These are phyloP conservation scores for Alternaria arbusti DNA, from an alignment of 2,329 filamentous ascomycete genomes.

Conservation along the genomic window DNA sequence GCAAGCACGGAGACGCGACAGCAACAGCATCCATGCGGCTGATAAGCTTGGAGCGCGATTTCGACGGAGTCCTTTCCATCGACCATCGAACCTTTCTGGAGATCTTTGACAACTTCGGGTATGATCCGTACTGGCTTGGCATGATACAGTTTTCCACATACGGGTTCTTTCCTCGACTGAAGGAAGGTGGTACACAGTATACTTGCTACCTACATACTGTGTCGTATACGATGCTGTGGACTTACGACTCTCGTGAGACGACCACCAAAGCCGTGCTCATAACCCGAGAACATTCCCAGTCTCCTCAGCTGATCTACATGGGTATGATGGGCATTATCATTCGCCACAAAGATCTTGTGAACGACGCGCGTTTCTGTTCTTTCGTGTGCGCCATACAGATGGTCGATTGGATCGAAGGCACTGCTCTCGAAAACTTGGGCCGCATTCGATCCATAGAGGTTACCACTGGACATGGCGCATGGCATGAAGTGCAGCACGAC, in stretches of 20 bases:
- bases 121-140: neutral
- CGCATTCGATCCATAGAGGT: neutral
- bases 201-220: neutral
- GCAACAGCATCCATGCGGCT: neutral
- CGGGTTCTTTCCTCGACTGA: neutral
- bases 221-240: neutral
- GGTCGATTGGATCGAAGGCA: neutral
- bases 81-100: neutral
- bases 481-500: neutral
- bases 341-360: neutral
- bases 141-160: neutral
- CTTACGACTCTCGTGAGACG: neutral
- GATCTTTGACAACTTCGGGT: neutral
- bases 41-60: neutral
- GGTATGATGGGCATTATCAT: accelerated
- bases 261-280: neutral
- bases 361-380: neutral
- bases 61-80: neutral
- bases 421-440: neutral
- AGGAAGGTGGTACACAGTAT: neutral
- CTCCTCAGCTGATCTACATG: neutral
- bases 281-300: neutral
- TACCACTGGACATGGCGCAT: neutral
- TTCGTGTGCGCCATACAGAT: neutral
- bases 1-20: neutral